Evolutionary conservation across 805 yeast species (phyloP), one percentile per base, ranked within the genome.

Genomic region (Teunomyces atbi): DNA sequence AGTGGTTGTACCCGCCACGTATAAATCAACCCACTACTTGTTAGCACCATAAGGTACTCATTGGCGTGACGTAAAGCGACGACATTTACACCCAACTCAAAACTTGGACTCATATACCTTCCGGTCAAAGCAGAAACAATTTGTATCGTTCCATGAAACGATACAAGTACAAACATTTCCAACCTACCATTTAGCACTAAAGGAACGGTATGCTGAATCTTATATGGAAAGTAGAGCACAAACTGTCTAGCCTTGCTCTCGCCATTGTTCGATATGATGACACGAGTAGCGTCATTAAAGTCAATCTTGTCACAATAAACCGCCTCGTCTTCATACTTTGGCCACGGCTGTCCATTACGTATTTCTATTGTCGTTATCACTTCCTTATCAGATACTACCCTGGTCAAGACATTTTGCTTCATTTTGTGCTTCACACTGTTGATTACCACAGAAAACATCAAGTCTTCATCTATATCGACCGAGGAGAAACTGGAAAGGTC

Each of bases 111-210:
- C 1, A 73, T 50, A 23, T 67, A 66, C 19, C 74, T 57, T 0
- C 87, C 87, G 5, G 73, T 53, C 5, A 64, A 60, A 0, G 77
- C 68, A 1, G 76, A 61, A 6, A 76, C 54, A 0, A 81, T 51
- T 49, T 77, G 73, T 11, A 84, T 53, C 0, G 79, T 62, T 0
- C 90, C 90, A 26, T 75, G 69, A 40, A 82, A 83, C 0, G 88
- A 81, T 0, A 84, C 72, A 18, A 82, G 58, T 8, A 77, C 76
- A 70, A 83, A 77, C 54, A 68, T 81, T 12, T 58, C 54, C 7
- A 71, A 66, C 19, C 55, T 54, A 16, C 19, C 33, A 30, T 61
- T 64, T 20, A 74, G 45, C 5, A 66, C 48, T 4, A 72, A 47
- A 2, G 76, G 76, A 2, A 66, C 46, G n/a, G 73, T 76, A 41